Evolutionary conservation across 768 basidiomycete genomes (phyloP), one percentile per base, ranked within the genome.

Genomic region (Mycena capillaripes): DNA sequence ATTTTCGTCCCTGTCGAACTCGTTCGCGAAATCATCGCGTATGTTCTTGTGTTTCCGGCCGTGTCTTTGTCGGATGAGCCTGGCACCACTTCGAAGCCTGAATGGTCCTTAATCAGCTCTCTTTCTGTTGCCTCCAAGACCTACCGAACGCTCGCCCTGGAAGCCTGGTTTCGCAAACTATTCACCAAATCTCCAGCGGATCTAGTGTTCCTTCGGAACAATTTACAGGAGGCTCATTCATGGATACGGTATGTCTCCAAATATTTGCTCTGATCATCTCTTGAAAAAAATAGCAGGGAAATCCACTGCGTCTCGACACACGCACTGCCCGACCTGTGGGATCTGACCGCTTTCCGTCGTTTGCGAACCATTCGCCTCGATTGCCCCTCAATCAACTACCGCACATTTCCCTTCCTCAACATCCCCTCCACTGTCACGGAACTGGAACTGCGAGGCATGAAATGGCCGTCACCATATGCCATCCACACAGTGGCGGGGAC

Each of bases 111-210:
- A 11, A 72, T 84, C n/a, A 32, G 73, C 52, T 59, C 80, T 4
- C 71, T 84, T 29, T 80, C 81, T 17, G 68, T 80, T 12, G 74
- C 81, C 27, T 84, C 76, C n/a, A 80, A 76, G 63, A 55, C 70
- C 11, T 83, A 78, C 69, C 80, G 83, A 48, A 53, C 73, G 0
- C 69, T 82, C 14, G 74, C 76, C 10, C 71, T 85, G 1, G 77
- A 78, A 42, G 72, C 72, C 60, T 85, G 84, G 84, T 84, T 84
- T 71, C 76, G 77, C 30, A 71, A 63, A 12, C 66, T 85, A n/a
- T 81, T 75, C 69, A 60, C 80, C 25, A 72, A 58, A 52, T 73
- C 70, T 3, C 74, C 81, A 0, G 32, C 25, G 3, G 81, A 84
- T 64, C n/a, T 82, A 0, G 11, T 61, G 3, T 68, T 69, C 46